Conservation (phyloP, 208 protist species). For the Trypanosoma grayi region DNA sequence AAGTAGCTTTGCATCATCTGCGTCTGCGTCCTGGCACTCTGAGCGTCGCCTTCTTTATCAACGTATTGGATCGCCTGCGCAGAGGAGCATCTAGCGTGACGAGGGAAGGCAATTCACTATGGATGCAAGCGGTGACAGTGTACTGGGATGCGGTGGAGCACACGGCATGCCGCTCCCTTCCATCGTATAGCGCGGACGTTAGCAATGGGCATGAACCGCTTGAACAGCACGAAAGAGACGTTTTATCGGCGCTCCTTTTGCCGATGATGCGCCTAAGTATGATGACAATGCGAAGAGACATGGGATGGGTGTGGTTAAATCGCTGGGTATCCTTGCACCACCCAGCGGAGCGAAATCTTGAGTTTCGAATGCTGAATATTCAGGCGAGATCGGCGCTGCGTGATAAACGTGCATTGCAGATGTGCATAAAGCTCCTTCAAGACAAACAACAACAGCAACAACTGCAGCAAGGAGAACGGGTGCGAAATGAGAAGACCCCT, state of each 20-base stretch:
- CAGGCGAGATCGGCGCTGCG: slow-evolving; percentile 42
- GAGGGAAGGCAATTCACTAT: slow-evolving; percentile 22
- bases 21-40: slow-evolving; percentile 17
- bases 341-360: slow-evolving; percentile 20
- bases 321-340: slow-evolving; percentile 38
- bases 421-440: slow-evolving; percentile 23
- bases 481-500: neutral
- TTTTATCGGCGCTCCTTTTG: slow-evolving; percentile 46
- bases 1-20: slow-evolving; percentile 14
- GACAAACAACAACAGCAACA: no score
- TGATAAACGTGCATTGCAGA: slow-evolving; percentile 31
- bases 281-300: slow-evolving; percentile 26
- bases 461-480: no score
- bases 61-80: slow-evolving; percentile 17
- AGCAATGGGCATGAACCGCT: neutral
- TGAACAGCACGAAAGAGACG: slow-evolving; percentile 40
- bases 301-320: slow-evolving; percentile 49
- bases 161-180: slow-evolving; percentile 11
- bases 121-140: slow-evolving; percentile 50
- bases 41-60: slow-evolving; percentile 20
- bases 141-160: slow-evolving; percentile 81
- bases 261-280: slow-evolving; percentile 49
- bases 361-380: slow-evolving; percentile 38
- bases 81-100: neutral
- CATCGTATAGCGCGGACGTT: neutral